Percentiles rank a stretch among this genome's conserved stretches.
These are phyloP conservation scores for Wickerhamiella cacticola DNA, from an alignment of 805 yeast genomes.

Conservation along the genomic window DNA sequence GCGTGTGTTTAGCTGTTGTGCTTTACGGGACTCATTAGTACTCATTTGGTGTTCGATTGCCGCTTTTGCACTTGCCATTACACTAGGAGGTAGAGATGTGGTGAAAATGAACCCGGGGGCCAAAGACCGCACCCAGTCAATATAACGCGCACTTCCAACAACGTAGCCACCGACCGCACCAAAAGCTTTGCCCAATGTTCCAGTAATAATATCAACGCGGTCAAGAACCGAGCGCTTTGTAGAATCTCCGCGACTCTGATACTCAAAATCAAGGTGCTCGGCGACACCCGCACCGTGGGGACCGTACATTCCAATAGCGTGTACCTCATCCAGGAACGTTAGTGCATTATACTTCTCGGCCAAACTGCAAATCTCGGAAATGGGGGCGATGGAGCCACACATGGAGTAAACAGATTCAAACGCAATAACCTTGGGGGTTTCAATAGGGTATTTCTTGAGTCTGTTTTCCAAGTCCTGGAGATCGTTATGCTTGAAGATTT, in stretches of 20 bases:
- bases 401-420: conserved; percentile 95
- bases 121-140: conserved; percentile 92
- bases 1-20: conserved; percentile 74
- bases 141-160: conserved; percentile 70
- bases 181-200: conserved; percentile 93
- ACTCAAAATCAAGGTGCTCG: conserved; percentile 84
- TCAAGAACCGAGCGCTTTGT: conserved; percentile 58
- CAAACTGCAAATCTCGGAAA: conserved; percentile 79
- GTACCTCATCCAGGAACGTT: conserved; percentile 96
- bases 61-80: conserved; percentile 88
- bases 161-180: conserved; percentile 98
- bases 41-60: conserved; percentile 77
- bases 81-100: conserved; percentile 92
- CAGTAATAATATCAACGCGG: conserved; percentile 91
- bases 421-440: conserved; percentile 90
- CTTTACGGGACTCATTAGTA: conserved; percentile 62
- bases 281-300: conserved; percentile 99
- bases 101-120: conserved; percentile 98
- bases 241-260: conserved; percentile 45
- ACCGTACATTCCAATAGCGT: conserved; percentile 98
- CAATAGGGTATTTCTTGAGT: conserved; percentile 67
- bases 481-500: conserved; percentile 85
- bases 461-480: conserved; percentile 67
- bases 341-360: conserved; percentile 97
- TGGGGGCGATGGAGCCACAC: conserved; percentile 97